Base-by-base conservation (phyloP, 192 early-diverging fungal genomes). In the Backusella australiensis region DNA sequence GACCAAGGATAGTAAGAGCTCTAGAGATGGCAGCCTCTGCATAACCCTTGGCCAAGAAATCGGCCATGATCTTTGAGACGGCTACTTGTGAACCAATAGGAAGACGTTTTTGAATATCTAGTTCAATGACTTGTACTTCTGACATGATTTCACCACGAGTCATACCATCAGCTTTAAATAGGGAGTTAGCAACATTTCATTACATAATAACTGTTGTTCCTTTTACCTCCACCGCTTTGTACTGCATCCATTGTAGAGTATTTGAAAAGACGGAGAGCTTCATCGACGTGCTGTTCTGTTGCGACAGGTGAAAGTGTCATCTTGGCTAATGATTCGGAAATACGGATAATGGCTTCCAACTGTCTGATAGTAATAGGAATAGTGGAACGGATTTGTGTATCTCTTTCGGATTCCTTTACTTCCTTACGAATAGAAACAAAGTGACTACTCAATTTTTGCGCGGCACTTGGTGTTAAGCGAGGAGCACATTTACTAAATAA, bases 301-400 rank as follows among this genome's bases (percentile, higher is more conserved):
- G 95, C 97, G 1, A 91, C 86, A 8, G 95, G 91, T 26, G 92
- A 91, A 9, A 99, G 88, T 23, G 91, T 89, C 85, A 99, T 93
- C 75, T 99, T 99, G 73, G 98, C 98, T 66, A 99, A 85, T 15
- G 98, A 93, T 85, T 99, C 98, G 32, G 98, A 93, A 53, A 99
- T 96, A 78, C 98, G 96, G 74, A 99, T 91, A 78, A 99, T 97
- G 56, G 98, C 98, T 85, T 99, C 98, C 74, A 99, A 85, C 87
- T 99, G 97, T 83, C 93, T 91, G 74, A 99, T 91, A 11, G 98
- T 99, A 80, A 99, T 99, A 1, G 98, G 98, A 70, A 99, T 97
- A 26, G 95, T 93, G 7, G 92, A 91, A 71, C 93, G 84, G 73
- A 87, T 88, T 36, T 89, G 84, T 23, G 85, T 90, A 71, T 93